Evolutionary conservation across 805 yeast species (phyloP), one percentile per base, ranked within the genome.

Genomic region (Metschnikowia borealis): DNA sequence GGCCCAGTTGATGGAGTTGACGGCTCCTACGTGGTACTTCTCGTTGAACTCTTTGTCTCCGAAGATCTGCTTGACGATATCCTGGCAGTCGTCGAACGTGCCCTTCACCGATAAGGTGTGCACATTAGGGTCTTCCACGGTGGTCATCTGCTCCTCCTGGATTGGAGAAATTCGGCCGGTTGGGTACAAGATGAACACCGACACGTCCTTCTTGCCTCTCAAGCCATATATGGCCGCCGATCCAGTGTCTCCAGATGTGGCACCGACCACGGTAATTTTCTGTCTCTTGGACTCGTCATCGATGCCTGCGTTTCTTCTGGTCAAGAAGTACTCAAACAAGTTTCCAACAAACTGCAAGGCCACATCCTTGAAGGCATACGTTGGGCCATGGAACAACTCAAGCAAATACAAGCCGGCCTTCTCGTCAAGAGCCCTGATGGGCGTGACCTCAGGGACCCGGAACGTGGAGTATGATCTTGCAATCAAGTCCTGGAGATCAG

Each of bases 191-290:
- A 94, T 94, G 71, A 94, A 94, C 20, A 94, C 99, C 31, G 95
- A 87, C n/a, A 94, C 97, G 68, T 94, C 98, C 71, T 90, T 87
- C 73, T 94, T 94, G 68, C 95, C 95, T 73, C 99, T 82, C 59
- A 94, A 80, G 48, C 99, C 99, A 71, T 94, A 94, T 59, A 94
- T 94, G 55, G 99, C 99, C 48, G 99, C 99, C 48, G 96, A 87
- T 53, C 99, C 99, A 43, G 99, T 94, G 64, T 94, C 99, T 65
- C 99, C 99, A 43, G 96, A 87, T 26, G 99, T 94, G 40, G 99
- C 99, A 64, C 99, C 99, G 51, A 94, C 97, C 57, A 94, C 98
- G 36, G 99, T 94, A 63, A 94, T 77, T 52, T 81, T 80, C 60
- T 89, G 94, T 66, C 92, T 80, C 58, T 79, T 77, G 52, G 78